Percentiles rank a stretch among this genome's conserved stretches.
phyloP scores from a whole-genome alignment of 2,329 filamentous ascomycete genomes.

The Verticillium zaregamsianum region DNA sequence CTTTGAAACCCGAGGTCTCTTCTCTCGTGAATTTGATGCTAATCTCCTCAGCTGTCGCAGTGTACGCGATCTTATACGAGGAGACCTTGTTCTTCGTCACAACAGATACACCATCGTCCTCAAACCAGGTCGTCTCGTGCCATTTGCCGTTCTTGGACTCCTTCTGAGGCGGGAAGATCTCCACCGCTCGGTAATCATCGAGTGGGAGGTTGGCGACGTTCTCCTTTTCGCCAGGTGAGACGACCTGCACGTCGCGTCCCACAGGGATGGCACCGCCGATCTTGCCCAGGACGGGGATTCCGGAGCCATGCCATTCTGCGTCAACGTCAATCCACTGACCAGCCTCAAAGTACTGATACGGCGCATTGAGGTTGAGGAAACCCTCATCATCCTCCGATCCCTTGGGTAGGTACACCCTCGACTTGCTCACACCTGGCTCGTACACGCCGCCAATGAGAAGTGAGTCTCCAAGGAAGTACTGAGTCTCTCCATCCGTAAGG shows the following conservation, averaged over 20 bases:
- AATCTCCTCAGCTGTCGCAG: slow-evolving; percentile 13
- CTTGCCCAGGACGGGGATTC: slow-evolving; percentile 34
- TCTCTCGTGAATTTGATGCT: slow-evolving; percentile 22
- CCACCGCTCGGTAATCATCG: slow-evolving; percentile 37
- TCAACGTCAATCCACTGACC: slow-evolving; percentile 35
- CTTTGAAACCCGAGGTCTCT: slow-evolving; percentile 25
- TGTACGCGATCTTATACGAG: slow-evolving; percentile 24
- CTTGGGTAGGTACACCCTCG: slow-evolving; percentile 58
- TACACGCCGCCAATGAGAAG: slow-evolving; percentile 66
- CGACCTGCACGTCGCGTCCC: slow-evolving; percentile 30
- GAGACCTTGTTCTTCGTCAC: slow-evolving; percentile 26
- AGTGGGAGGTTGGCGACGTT: slow-evolving; percentile 33
- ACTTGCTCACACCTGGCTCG: slow-evolving; percentile 48
- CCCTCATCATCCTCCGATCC: slow-evolving; percentile 49
- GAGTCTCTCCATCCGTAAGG: slow-evolving; percentile 56
- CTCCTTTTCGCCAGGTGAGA: slow-evolving; percentile 27
- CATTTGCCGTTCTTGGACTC: slow-evolving; percentile 15
- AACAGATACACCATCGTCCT: slow-evolving; percentile 32
- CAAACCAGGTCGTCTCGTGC: slow-evolving; percentile 28
- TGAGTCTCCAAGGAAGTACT: slow-evolving; percentile 69
- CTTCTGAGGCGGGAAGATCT: slow-evolving; percentile 34
- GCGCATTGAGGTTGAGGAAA: slow-evolving; percentile 59
- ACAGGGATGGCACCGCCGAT: slow-evolving; percentile 34
- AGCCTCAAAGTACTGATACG: slow-evolving; percentile 51
- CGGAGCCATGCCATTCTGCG: slow-evolving; percentile 36